Conservation (phyloP, 768 basidiomycete genomes). For the Tephrocybe sp. region DNA sequence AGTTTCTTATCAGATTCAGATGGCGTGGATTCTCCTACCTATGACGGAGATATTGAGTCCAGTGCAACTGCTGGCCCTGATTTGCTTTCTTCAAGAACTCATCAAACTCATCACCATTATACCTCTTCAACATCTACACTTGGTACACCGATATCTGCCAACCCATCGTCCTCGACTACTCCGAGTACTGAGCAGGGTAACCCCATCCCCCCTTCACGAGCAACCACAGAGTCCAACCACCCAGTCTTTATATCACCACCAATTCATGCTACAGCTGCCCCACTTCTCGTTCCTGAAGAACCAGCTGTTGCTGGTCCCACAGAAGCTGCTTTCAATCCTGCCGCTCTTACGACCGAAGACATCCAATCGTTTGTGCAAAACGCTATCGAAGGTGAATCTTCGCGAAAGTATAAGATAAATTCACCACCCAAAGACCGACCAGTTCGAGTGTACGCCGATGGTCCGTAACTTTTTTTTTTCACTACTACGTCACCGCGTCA, state of each 20-base stretch:
- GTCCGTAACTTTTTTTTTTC: slow-evolving; percentile 37
- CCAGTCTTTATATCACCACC: slow-evolving; percentile 34
- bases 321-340: slow-evolving; percentile 54
- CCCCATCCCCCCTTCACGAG: slow-evolving; percentile 19
- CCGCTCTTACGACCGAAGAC: slow-evolving; percentile 67
- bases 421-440: slow-evolving; percentile 78
- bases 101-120: slow-evolving; percentile 35
- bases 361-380: slow-evolving; percentile 74
- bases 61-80: slow-evolving; percentile 61
- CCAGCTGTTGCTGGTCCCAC: slow-evolving; percentile 38
- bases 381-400: slow-evolving; percentile 69
- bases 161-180: slow-evolving; percentile 21
- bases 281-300: slow-evolving; percentile 33
- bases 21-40: slow-evolving; percentile 82
- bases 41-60: slow-evolving; percentile 87
- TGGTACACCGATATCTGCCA: slow-evolving; percentile 37
- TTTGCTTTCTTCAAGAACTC: slow-evolving; percentile 27
- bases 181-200: slow-evolving; percentile 22
- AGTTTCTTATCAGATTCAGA: slow-evolving; percentile 64
- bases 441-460: slow-evolving; percentile 91
- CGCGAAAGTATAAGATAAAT: slow-evolving; percentile 79
- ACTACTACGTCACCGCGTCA: slow-evolving; percentile 32
- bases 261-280: slow-evolving; percentile 20
- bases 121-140: slow-evolving; percentile 55
- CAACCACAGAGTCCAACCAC: slow-evolving; percentile 21